Conservation (phyloP, 1,284 basidiomycete species). For the Pseudozyma hubeiensis region DNA sequence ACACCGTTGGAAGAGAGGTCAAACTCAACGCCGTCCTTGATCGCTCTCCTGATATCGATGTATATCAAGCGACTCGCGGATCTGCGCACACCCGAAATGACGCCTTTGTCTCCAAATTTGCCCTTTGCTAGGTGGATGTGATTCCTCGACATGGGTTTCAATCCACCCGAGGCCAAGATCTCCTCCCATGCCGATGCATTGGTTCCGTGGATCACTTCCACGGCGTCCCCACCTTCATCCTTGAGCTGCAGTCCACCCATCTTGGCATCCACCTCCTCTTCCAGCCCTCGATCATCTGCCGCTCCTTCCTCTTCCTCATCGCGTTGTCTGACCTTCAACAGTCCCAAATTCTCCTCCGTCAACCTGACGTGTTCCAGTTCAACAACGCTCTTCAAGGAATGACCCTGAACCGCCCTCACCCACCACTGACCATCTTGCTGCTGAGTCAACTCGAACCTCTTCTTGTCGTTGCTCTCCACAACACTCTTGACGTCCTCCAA, state of each 20-base stretch:
- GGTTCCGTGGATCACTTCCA: conserved; percentile 62
- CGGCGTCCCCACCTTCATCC: neutral
- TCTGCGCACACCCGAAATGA: conserved; percentile 83
- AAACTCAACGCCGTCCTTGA: conserved; percentile 79
- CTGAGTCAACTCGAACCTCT: conserved; percentile 62
- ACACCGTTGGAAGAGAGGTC: conserved; percentile 84
- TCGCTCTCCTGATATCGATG: conserved; percentile 78
- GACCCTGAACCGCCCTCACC: conserved; percentile 89
- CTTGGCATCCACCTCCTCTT: neutral
- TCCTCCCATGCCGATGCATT: conserved; percentile 70
- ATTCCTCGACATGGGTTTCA: conserved; percentile 86
- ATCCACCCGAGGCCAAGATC: conserved; percentile 72
- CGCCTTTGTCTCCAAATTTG: conserved; percentile 73
- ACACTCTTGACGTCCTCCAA: conserved; percentile 50
- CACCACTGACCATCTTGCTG: conserved; percentile 71
- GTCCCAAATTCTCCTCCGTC: conserved; percentile 41
- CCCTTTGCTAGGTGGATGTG: conserved; percentile 87
- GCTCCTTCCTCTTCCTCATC: neutral
- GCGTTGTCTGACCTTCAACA: conserved; percentile 15
- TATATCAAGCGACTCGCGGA: conserved; percentile 80
- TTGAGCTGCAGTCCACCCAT: neutral
- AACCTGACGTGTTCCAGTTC: conserved; percentile 45
- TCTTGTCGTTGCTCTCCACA: conserved; percentile 60
- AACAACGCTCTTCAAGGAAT: conserved; percentile 78
- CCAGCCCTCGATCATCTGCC: neutral